Base-by-base conservation (phyloP, 768 basidiomycete species). In the Hemileccinum impolitum region DNA sequence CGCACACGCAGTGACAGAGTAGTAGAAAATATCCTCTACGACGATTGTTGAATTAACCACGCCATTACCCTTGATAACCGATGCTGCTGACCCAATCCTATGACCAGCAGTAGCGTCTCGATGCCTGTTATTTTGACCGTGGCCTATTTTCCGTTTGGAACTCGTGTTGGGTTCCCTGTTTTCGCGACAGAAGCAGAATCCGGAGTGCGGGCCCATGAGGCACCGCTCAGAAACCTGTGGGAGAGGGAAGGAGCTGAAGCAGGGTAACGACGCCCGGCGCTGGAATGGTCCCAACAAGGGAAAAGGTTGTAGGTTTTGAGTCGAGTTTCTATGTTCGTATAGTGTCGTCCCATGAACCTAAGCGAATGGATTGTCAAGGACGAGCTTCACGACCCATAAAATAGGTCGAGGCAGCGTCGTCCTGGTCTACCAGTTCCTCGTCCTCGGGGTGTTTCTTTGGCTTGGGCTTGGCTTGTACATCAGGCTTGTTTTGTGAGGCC, bases 261-360 rank as follows among this genome's bases (percentile, higher is more conserved):
- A 92, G 91, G 70, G 98, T 99, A 63, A 97, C 74, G 48, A 95
- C 81, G 0, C 96, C 96, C 0, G 75, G 78, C 0, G 81, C 84
- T 1, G 82, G 71, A 17, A 94, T 67, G 6, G 75, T 79, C 13
- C 83, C 84, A 12, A 84, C 60, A 2, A 78, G 78, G 12, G 80
- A 68, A 67, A 99, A 95, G 0, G 85, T 85, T 60, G 81, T 87
- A 13, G 94, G 69, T 54, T 82, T 86, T 1, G 80, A 59, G 54
- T 94, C 88, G 28, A 99, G 74, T 61, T 90, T 85, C 95, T 95
- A 99, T 65, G 98, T 72, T 43, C 89, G 87, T 59, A 98, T 80
- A 40, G 76, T 65, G 39, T 93, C 92, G 54, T 96, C 93, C 87
- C 90, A 98, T 11, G 96, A 98, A 28, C 95, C 94, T 96, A 53